Evolutionary conservation across 106 monocot genomes (phyloP), one percentile per base, ranked within the genome.

Genomic region (Dendrobium chrysotoxum): DNA sequence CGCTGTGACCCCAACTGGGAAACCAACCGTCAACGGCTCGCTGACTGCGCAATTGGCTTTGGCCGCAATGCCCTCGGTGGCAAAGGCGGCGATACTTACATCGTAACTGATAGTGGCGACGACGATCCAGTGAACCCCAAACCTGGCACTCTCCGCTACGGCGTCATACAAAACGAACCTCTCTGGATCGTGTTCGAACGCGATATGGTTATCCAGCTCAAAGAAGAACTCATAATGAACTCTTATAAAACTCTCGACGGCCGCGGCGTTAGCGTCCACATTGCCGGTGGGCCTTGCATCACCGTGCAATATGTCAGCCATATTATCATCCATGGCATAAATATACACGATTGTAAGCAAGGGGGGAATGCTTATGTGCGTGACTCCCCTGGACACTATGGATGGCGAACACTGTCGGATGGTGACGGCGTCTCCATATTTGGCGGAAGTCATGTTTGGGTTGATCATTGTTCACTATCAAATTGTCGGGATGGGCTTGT

Each of bases 111-210:
- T 58, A 39, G 57, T 40, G 41, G 58, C 23, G 72, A 81, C 61
- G 72, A 81, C 75, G 81, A 81, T 30, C 81, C 81, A 0, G 81
- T 81, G 10, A 81, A 57, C 81, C 81, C 81, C n/a, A 75, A 55
- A 21, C 75, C 74, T 0, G 81, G 81, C 40, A 81, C 81, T 5
- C 81, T 81, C 40, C 81, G 81, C 58, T 61, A 81, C 75, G 81
- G 28, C 30, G 81, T 81, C 58, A 81, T 81, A 42, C 75, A 54
- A 4, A 53, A 75, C 54, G 75, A 81, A 55, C 81, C 81, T 6
- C 75, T 81, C 30, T 81, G 81, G 81, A 81, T 81, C 75, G 23
- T 75, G 0, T 81, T 81, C 40, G 21, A 53, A 4, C 81, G 53
- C 58, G 81, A 81, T 55, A 81, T 81, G 81, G 54, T 39, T 57